phyloP scores from a whole-genome alignment of 129 eudicot genomes.

The Escallonia rubra region DNA sequence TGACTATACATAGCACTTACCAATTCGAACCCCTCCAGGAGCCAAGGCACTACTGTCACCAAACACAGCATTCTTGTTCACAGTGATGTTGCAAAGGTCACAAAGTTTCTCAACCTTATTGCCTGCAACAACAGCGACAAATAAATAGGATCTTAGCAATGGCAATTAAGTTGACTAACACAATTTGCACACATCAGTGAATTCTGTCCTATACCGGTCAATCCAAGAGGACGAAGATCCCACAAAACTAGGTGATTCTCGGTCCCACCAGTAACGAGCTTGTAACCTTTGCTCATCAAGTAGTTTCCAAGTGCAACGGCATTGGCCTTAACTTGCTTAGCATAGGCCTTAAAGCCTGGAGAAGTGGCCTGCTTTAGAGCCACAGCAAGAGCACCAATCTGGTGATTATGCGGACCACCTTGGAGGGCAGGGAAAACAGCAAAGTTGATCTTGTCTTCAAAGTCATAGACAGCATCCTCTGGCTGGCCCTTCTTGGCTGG shows the following conservation, averaged over 20 bases:
- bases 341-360: slow-evolving; percentile 93
- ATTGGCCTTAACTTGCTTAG: slow-evolving; percentile 91
- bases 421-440: slow-evolving; percentile 99
- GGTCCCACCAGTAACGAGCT: slow-evolving; percentile 87
- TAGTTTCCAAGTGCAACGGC: slow-evolving; percentile 90
- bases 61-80: slow-evolving; percentile 88
- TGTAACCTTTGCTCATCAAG: slow-evolving; percentile 83
- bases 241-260: slow-evolving; percentile 97
- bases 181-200: too few relatives aligned
- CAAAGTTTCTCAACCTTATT: slow-evolving; percentile 94
- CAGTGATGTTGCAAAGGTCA: slow-evolving; percentile 74
- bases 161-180: too few relatives aligned
- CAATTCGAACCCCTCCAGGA: slow-evolving; percentile 91
- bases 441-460: slow-evolving; percentile 91
- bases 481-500: slow-evolving; percentile 98
- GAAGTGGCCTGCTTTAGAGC: slow-evolving; percentile 81
- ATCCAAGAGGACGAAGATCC: slow-evolving; percentile 99
- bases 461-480: slow-evolving; percentile 86
- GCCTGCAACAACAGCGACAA: slow-evolving; percentile 29
- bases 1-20: slow-evolving; percentile 21
- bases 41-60: slow-evolving; percentile 95
- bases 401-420: slow-evolving; percentile 99
- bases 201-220: slow-evolving; percentile 57
- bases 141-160: neutral
- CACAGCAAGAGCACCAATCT: slow-evolving; percentile 93